Evolutionary conservation across 1,139 yeast genomes (phyloP).

Genomic region (Blastobotrys buckinghamii): DNA sequence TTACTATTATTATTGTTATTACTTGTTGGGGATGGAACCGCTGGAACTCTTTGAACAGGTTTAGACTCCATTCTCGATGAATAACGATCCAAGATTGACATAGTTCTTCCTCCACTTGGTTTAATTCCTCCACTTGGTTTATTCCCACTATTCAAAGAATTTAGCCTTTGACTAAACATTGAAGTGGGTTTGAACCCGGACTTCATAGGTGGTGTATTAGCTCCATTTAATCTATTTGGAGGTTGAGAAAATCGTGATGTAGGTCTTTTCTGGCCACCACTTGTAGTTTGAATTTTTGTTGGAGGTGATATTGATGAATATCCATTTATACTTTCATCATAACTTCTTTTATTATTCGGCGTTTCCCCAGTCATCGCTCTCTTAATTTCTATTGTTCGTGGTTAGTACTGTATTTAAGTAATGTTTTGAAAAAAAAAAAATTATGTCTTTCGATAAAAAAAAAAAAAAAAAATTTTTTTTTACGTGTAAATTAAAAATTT

Average conservation of each 20-base stretch:
- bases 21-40: too few relatives aligned
- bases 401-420: too few relatives aligned
- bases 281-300: background rate
- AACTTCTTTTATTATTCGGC: too few relatives aligned
- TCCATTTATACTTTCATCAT: too few relatives aligned
- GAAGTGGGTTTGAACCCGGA: background rate
- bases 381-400: too few relatives aligned
- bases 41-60: constrained; percentile 7
- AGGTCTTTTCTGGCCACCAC: constrained; percentile 9
- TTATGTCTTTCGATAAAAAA: background rate
- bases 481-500: background rate
- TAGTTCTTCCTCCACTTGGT: background rate
- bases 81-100: constrained; percentile 3
- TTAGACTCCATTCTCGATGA: constrained; percentile 4
- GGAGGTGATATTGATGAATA: too few relatives aligned
- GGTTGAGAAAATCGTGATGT: background rate
- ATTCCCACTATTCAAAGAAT: background rate
- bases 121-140: background rate
- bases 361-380: too few relatives aligned
- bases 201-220: background rate
- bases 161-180: background rate
- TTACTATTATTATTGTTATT: too few relatives aligned
- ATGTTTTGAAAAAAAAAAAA: background rate
- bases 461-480: background rate
- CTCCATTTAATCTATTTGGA: background rate